Percentiles rank a stretch among this genome's conserved stretches.
Evolutionary conservation across 768 basidiomycete species (phyloP).

Genomic region (Calvatia gigantea): DNA sequence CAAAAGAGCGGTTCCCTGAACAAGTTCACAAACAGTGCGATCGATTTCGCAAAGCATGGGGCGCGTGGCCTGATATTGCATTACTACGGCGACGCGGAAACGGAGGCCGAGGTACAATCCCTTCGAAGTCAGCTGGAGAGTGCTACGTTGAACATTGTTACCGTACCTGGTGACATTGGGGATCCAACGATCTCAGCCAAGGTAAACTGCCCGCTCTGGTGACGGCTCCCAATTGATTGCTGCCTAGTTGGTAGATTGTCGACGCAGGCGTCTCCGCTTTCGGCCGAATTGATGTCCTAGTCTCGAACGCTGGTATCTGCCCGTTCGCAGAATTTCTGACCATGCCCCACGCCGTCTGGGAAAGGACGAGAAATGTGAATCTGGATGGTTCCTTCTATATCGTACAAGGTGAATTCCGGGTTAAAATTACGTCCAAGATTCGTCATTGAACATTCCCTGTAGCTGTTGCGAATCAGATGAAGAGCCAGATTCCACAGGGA

Average conservation of each 20-base stretch:
- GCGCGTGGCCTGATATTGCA: constrained; percentile 64
- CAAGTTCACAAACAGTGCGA: constrained; percentile 31
- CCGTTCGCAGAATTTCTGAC: constrained; percentile 74
- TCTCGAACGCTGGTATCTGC: constrained; percentile 61
- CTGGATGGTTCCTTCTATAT: constrained; percentile 75
- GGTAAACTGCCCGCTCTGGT: constrained; percentile 27
- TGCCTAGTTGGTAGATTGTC: constrained; percentile 47
- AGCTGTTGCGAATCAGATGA: constrained; percentile 78
- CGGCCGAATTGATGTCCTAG: constrained; percentile 55
- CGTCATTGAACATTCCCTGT: not conserved
- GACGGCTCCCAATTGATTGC: not conserved
- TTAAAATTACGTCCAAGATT: not conserved
- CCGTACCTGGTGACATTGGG: constrained; percentile 66
- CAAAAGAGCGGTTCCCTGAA: not conserved
- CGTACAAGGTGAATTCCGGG: constrained; percentile 46
- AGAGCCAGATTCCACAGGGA: constrained; percentile 60
- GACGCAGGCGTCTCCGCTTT: constrained; percentile 54
- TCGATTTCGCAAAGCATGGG: constrained; percentile 63
- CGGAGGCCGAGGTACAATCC: constrained; percentile 42
- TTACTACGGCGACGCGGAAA: constrained; percentile 58
- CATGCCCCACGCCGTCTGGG: constrained; percentile 62
- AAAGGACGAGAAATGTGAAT: constrained; percentile 65
- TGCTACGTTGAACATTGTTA: constrained; percentile 35
- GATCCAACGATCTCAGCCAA: constrained; percentile 50
- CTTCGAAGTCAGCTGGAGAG: constrained; percentile 45